Percentiles rank a stretch among this genome's conserved stretches.
Conservation (phyloP, 768 basidiomycete genomes). For the Nidula microcarpa region DNA sequence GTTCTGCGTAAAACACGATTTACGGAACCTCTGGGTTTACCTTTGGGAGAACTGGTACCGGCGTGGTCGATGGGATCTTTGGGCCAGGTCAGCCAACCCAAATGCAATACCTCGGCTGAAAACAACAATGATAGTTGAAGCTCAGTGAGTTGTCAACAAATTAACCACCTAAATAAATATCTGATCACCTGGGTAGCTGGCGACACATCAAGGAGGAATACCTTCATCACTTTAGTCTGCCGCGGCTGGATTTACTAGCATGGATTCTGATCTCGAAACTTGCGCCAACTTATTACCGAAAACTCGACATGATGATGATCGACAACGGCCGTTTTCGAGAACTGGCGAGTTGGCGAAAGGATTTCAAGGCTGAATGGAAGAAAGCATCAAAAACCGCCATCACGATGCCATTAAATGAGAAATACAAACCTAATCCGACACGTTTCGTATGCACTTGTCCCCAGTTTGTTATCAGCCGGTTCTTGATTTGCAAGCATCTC, state of each 20-base stretch:
- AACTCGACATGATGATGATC: constrained; percentile 10
- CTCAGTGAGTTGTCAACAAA: constrained; percentile 13
- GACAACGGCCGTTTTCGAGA: constrained; percentile 9
- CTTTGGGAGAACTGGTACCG: constrained; percentile 4
- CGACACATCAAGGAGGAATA: constrained; percentile 23
- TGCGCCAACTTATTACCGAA: constrained; percentile 14
- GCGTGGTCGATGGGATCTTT: constrained; percentile 19
- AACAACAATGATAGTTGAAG: constrained; percentile 23
- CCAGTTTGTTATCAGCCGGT: constrained; percentile 13
- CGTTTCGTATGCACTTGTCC: constrained; percentile 19
- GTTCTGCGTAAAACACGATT: constrained; percentile 13
- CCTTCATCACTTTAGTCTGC: constrained; percentile 10
- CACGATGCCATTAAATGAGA: constrained; percentile 16
- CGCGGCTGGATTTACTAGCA: constrained; percentile 13
- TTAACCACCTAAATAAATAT: neutral
- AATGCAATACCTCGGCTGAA: constrained; percentile 15
- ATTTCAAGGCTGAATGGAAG: constrained; percentile 18
- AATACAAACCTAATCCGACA: constrained; percentile 14
- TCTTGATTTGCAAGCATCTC: constrained; percentile 23
- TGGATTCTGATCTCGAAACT: constrained; percentile 8
- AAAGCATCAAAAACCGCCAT: constrained; percentile 11
- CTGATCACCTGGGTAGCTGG: constrained; percentile 15
- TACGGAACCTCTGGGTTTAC: constrained; percentile 18
- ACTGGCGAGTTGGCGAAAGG: constrained; percentile 14
- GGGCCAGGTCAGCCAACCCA: constrained; percentile 13